Evolutionary conservation across 2,329 filamentous ascomycete genomes (phyloP).

Genomic region (Aspergillus ustus): DNA sequence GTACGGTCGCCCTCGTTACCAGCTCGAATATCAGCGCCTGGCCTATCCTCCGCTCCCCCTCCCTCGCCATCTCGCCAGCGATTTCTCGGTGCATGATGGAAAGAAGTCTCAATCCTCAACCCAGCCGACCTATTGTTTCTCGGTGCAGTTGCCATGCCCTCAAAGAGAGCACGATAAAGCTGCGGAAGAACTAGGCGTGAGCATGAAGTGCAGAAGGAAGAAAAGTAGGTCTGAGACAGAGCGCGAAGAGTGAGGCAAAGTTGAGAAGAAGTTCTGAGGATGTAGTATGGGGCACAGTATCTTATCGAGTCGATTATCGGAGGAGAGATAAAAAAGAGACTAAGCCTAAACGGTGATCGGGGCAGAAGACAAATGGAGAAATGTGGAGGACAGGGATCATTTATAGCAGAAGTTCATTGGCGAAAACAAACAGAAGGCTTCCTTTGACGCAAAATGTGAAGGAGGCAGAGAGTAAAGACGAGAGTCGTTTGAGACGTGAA

Average conservation of each 20-base stretch:
- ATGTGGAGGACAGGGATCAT: slow-evolving; percentile 3
- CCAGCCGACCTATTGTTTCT: slow-evolving; percentile 37
- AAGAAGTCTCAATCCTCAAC: slow-evolving; percentile 47
- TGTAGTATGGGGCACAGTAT: slow-evolving; percentile 13
- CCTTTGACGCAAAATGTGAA: slow-evolving; percentile 1
- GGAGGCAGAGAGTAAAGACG: neutral
- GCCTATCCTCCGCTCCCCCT: slow-evolving; percentile 28
- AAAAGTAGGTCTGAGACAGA: neutral
- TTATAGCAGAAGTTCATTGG: neutral
- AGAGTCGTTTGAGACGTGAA: neutral
- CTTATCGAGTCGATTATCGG: slow-evolving; percentile 20
- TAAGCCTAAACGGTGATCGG: slow-evolving; percentile 16
- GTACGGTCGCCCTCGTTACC: slow-evolving; percentile 44
- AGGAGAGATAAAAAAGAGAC: slow-evolving; percentile 15
- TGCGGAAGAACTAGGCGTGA: neutral
- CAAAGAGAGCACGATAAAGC: slow-evolving; percentile 26
- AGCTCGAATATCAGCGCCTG: slow-evolving; percentile 33
- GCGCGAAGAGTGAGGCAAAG: slow-evolving; percentile 1
- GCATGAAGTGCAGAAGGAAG: slow-evolving; percentile 8
- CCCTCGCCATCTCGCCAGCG: slow-evolving; percentile 33
- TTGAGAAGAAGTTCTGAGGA: slow-evolving; percentile 1
- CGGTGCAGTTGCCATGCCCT: slow-evolving; percentile 46
- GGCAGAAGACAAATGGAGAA: neutral
- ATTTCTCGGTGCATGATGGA: slow-evolving; percentile 31
- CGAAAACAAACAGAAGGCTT: neutral